Conservation (phyloP, 2,329 filamentous ascomycete species). For the Curvularia verruculosa region DNA sequence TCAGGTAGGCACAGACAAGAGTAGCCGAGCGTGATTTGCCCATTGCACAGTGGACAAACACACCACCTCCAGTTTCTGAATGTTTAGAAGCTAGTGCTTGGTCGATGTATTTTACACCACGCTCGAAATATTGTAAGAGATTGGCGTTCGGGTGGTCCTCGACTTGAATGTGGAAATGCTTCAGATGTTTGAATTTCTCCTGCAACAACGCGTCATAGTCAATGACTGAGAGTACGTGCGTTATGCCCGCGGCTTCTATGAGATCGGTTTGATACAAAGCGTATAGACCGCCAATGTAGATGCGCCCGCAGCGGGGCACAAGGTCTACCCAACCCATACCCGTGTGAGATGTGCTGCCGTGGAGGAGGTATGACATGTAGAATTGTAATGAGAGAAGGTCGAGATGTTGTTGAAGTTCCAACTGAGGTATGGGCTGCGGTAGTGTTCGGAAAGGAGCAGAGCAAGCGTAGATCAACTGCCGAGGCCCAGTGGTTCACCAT, state of each 20-base stretch:
- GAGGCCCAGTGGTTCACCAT: not conserved
- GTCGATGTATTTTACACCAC: conserved; percentile 33
- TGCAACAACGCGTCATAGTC: conserved; percentile 41
- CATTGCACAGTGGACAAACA: conserved; percentile 47
- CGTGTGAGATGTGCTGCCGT: conserved; percentile 39
- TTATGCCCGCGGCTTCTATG: conserved; percentile 39
- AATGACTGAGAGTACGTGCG: conserved; percentile 42
- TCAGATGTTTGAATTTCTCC: conserved; percentile 35
- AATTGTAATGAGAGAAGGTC: not conserved
- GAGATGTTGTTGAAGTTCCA: not conserved
- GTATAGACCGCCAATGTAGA: conserved; percentile 53
- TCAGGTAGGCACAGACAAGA: conserved; percentile 42
- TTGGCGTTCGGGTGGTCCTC: conserved; percentile 45
- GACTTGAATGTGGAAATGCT: conserved; percentile 38
- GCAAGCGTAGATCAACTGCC: conserved; percentile 1
- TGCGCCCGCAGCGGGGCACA: conserved; percentile 42
- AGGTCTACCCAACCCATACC: conserved; percentile 50
- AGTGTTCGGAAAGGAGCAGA: not conserved
- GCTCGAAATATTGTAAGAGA: conserved; percentile 34
- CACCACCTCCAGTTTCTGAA: conserved; percentile 21
- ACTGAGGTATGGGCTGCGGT: not conserved
- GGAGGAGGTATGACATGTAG: conserved; percentile 41
- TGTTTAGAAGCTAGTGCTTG: conserved; percentile 19
- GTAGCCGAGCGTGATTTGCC: conserved; percentile 44
- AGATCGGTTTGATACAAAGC: conserved; percentile 51